These are phyloP conservation scores for Marchantia polymorpha DNA, from an alignment of 225 moss, liverwort and hornwort genomes.

Conservation along the genomic window DNA sequence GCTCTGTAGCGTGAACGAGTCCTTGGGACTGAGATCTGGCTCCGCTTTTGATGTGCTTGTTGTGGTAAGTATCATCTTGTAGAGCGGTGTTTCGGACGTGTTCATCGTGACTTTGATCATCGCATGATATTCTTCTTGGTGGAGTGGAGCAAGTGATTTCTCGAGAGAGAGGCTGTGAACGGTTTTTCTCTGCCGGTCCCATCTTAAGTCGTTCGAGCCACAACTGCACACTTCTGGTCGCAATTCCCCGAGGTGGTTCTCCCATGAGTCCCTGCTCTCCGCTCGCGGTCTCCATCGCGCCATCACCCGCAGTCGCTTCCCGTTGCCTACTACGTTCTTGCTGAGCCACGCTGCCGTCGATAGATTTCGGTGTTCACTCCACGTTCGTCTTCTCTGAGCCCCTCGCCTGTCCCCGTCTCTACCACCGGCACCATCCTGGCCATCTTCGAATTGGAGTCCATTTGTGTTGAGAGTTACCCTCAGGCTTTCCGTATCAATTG, in stretches of 20 bases:
- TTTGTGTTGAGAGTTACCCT: conserved; percentile 1
- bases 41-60: conserved; percentile 14
- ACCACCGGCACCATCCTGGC: background rate
- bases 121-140: conserved; percentile 15
- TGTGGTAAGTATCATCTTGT: conserved; percentile 12
- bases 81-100: conserved; percentile 14
- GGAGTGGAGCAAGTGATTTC: conserved; percentile 8
- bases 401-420: background rate
- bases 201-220: conserved; percentile 1
- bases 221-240: background rate
- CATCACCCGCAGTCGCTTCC: background rate
- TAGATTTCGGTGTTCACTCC: background rate
- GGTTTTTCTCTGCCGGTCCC: conserved; percentile 11
- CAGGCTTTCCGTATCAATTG: background rate
- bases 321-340: background rate
- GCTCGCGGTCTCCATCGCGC: background rate
- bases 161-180: conserved; percentile 6
- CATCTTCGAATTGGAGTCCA: conserved; percentile 2
- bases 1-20: background rate
- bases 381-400: background rate
- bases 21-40: conserved; percentile 12
- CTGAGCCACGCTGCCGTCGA: background rate
- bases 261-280: background rate
- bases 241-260: conserved; percentile 1
- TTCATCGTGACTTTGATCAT: conserved; percentile 11